Evolutionary conservation across 768 basidiomycete species (phyloP).

Genomic region (Tephrocybe sp.): DNA sequence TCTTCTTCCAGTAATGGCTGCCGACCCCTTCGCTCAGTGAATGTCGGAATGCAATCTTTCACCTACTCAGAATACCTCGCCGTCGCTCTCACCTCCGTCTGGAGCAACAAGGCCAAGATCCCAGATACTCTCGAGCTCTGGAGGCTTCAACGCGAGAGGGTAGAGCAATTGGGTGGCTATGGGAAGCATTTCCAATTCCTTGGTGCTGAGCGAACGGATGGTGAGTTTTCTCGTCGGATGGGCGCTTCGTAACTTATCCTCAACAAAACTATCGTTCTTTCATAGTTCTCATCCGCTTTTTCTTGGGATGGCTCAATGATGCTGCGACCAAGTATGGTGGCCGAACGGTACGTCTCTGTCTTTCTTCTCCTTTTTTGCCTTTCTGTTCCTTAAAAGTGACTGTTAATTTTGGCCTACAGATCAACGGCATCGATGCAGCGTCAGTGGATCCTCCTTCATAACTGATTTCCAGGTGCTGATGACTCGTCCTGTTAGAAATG

Average conservation of each 20-base stretch:
- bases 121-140: conserved; percentile 31
- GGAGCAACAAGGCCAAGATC: conserved; percentile 35
- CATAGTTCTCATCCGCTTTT: conserved; percentile 27
- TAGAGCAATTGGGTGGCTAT: conserved; percentile 33
- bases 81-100: conserved; percentile 37
- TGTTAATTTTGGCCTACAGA: neutral
- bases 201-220: conserved; percentile 26
- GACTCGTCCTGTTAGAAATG: neutral
- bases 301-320: conserved; percentile 39
- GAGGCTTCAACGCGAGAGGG: conserved; percentile 29
- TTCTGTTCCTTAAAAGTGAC: too few species aligned
- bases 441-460: too few species aligned
- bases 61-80: conserved; percentile 36
- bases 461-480: too few species aligned
- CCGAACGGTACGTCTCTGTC: conserved; percentile 24
- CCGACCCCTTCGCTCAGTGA: conserved; percentile 32
- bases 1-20: neutral
- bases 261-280: neutral
- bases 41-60: conserved; percentile 40
- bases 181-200: conserved; percentile 37
- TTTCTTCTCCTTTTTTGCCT: neutral
- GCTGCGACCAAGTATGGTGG: conserved; percentile 39
- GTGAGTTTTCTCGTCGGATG: conserved; percentile 16
- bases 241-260: neutral
- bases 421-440: conserved; percentile 2